These are phyloP conservation scores for Magnolia changhungtana DNA, from an alignment of 164 flowering plant species.

Conservation along the genomic window DNA sequence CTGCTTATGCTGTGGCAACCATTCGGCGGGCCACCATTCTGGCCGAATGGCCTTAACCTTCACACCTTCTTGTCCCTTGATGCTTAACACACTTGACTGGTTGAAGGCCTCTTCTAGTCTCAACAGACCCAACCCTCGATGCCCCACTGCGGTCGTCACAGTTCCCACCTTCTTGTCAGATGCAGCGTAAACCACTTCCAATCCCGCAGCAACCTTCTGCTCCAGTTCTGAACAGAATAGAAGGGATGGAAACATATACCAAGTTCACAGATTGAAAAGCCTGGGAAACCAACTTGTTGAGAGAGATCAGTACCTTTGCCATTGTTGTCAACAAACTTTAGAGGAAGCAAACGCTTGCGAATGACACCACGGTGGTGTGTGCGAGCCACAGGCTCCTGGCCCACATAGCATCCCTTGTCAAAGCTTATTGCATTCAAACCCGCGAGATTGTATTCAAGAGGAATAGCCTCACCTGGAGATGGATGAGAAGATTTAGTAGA, in stretches of 20 bases:
- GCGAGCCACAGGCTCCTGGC: slow-evolving; percentile 88
- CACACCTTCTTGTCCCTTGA: slow-evolving; percentile 53
- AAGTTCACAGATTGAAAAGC: not conserved
- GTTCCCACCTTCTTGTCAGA: slow-evolving; percentile 66
- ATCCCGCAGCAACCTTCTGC: slow-evolving; percentile 59
- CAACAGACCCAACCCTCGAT: slow-evolving; percentile 67
- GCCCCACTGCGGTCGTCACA: slow-evolving; percentile 66
- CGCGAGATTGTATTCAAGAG: slow-evolving; percentile 83
- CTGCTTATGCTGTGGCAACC: slow-evolving; percentile 50
- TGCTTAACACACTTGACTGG: slow-evolving; percentile 31
- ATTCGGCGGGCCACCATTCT: slow-evolving; percentile 93
- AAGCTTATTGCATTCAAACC: slow-evolving; percentile 91
- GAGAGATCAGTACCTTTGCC: slow-evolving; percentile 49
- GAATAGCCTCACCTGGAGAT: slow-evolving; percentile 77
- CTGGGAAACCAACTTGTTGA: not conserved
- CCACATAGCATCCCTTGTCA: slow-evolving; percentile 95
- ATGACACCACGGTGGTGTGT: slow-evolving; percentile 91
- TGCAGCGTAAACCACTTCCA: slow-evolving; percentile 42
- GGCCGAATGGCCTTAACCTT: slow-evolving; percentile 62
- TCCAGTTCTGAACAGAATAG: slow-evolving; percentile 40
- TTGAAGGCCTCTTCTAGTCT: slow-evolving; percentile 79
- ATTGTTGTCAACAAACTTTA: slow-evolving; percentile 47
- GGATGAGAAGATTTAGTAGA: not conserved
- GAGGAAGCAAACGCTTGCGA: slow-evolving; percentile 78
- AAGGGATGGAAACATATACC: not conserved